Percentiles rank a stretch among this genome's conserved stretches.
These are phyloP conservation scores for Epicoccum nigrum DNA, from an alignment of 2,329 filamentous ascomycete species.

Conservation along the genomic window DNA sequence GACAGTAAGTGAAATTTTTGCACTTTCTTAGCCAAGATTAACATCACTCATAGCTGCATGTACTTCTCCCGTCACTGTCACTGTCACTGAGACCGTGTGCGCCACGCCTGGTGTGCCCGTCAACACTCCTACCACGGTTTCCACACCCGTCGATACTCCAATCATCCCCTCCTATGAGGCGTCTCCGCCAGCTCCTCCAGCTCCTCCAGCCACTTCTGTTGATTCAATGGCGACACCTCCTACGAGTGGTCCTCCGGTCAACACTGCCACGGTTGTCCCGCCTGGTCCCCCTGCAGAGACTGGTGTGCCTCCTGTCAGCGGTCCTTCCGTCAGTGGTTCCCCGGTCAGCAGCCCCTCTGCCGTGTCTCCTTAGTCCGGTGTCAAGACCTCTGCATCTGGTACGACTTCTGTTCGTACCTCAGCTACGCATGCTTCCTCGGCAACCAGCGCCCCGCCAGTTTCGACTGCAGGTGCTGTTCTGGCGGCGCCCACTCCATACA, in stretches of 20 bases:
- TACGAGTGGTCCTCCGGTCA: conserved; percentile 17
- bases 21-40: conserved; percentile 15
- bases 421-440: conserved; percentile 14
- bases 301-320: conserved; percentile 9
- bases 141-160: too few species aligned
- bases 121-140: conserved; percentile 16
- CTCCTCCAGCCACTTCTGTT: conserved; percentile 17
- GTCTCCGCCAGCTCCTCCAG: conserved; percentile 13
- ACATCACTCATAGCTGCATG: conserved; percentile 20
- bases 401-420: conserved; percentile 20
- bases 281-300: conserved; percentile 16
- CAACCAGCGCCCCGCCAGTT: conserved; percentile 8
- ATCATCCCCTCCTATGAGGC: conserved; percentile 17
- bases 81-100: conserved; percentile 36
- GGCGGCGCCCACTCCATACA: conserved; percentile 25
- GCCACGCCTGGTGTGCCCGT: conserved; percentile 17
- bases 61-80: conserved; percentile 31
- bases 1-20: conserved; percentile 18
- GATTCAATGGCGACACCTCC: conserved; percentile 24
- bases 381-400: conserved; percentile 4
- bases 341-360: conserved; percentile 5
- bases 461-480: conserved; percentile 27
- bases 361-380: conserved; percentile 1
- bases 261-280: conserved; percentile 12
- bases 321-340: not conserved